phyloP scores from a whole-genome alignment of 768 basidiomycete genomes.

The Boletus rufocinnamomeus region DNA sequence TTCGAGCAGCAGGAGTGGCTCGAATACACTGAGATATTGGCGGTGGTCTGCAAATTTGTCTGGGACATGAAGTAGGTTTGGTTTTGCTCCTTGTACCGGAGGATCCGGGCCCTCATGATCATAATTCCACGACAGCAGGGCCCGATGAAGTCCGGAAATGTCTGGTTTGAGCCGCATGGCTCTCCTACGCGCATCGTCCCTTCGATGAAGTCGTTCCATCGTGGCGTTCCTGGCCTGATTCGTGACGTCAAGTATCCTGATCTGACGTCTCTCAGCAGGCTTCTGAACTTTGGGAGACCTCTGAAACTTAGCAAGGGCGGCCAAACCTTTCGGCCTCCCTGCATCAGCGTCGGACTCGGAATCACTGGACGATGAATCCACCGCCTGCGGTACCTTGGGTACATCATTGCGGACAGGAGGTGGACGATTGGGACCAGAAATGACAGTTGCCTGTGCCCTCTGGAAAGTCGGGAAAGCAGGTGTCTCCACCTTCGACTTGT shows the following conservation, averaged over 20 bases:
- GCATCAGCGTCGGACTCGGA: conserved; percentile 49
- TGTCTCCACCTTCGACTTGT: conserved; percentile 39
- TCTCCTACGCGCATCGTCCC: conserved; percentile 60
- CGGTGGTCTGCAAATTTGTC: conserved; percentile 61
- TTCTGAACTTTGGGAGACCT: conserved; percentile 62
- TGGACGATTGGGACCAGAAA: conserved; percentile 37
- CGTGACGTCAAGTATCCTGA: conserved; percentile 62
- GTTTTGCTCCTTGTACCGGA: conserved; percentile 45
- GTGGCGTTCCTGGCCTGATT: conserved; percentile 43
- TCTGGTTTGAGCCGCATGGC: conserved; percentile 81
- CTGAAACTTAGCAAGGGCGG: conserved; percentile 58
- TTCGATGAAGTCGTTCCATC: conserved; percentile 52
- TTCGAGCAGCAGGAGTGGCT: conserved; percentile 85
- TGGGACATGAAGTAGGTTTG: conserved; percentile 51
- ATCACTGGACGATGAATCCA: conserved; percentile 44
- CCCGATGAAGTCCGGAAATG: conserved; percentile 72
- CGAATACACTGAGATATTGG: conserved; percentile 75
- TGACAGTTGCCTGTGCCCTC: conserved; percentile 31
- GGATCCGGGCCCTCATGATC: conserved; percentile 64
- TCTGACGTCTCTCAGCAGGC: conserved; percentile 56
- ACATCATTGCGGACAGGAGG: conserved; percentile 17
- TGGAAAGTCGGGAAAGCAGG: conserved; percentile 47
- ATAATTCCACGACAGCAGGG: conserved; percentile 86
- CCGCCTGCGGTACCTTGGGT: conserved; percentile 7
- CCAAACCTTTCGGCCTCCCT: conserved; percentile 47